Conservation (phyloP, 2,329 filamentous ascomycete species). For the Aureobasidium subglaciale region DNA sequence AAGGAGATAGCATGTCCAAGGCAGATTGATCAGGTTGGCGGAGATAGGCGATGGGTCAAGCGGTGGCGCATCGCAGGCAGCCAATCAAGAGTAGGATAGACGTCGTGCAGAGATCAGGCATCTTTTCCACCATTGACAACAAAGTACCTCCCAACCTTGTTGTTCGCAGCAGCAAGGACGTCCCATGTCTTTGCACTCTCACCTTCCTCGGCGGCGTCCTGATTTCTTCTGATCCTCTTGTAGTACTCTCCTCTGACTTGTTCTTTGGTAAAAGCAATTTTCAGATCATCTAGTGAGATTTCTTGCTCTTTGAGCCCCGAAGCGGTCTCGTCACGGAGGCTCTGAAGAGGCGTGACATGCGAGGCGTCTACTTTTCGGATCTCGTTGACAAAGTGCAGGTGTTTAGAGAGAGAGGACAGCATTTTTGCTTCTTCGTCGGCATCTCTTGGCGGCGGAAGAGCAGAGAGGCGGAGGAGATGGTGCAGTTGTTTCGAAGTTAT, state of each 20-base stretch:
- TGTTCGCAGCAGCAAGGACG: slow-evolving; percentile 58
- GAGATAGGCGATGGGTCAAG: too few species aligned
- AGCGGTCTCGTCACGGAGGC: slow-evolving; percentile 72
- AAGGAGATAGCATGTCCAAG: too few species aligned
- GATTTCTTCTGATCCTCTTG: slow-evolving; percentile 43
- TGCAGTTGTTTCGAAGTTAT: slow-evolving; percentile 64
- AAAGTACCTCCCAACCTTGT: slow-evolving; percentile 65
- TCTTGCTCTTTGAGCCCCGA: slow-evolving; percentile 49
- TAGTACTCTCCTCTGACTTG: slow-evolving; percentile 49
- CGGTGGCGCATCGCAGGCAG: too few species aligned
- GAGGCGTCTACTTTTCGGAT: slow-evolving; percentile 73
- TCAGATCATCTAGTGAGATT: slow-evolving; percentile 52
- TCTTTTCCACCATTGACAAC: slow-evolving; percentile 59
- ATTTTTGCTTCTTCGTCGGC: slow-evolving; percentile 60
- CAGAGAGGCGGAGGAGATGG: slow-evolving; percentile 83
- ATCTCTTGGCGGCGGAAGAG: slow-evolving; percentile 65
- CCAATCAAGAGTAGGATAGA: too few species aligned
- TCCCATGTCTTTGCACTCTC: slow-evolving; percentile 59
- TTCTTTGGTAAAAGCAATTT: slow-evolving; percentile 53
- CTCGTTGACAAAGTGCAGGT: slow-evolving; percentile 84
- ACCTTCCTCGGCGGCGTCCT: slow-evolving; percentile 32
- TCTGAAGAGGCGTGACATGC: slow-evolving; percentile 64
- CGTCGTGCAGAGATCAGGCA: too few species aligned
- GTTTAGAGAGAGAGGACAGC: slow-evolving; percentile 67
- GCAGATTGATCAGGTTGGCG: too few species aligned